Evolutionary conservation across 176 grass and related monocot species (phyloP), one percentile per base, ranked within the genome.

Genomic region (Phoenix dactylifera): DNA sequence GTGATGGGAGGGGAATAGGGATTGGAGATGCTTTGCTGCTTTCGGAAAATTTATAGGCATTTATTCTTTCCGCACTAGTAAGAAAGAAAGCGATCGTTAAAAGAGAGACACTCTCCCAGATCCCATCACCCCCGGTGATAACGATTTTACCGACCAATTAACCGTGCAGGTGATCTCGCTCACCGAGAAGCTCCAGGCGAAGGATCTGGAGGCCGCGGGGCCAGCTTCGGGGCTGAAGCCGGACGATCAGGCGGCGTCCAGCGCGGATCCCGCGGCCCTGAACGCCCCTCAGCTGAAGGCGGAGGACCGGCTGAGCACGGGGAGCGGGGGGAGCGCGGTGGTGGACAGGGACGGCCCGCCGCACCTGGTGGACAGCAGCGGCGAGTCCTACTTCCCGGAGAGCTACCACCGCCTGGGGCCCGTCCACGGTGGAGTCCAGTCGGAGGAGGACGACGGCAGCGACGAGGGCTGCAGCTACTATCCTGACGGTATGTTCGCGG

Each of bases 401-500:
- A 66, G 72, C 58, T 79, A 86, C 69, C 69, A 59, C 53, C 63
- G 66, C 68, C 24, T 78, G 63, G 77, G 65, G 0, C 63, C 82
- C 24, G 39, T 83, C 16, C 35, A 76, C 10, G 85, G 75, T 19
- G 71, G 49, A 15, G 68, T 84, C 35, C 81, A 75, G 19, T 79
- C 76, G 0, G 44, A 63, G 75, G 78, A 79, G 50, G 90, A 87
- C 1, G 93, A 92, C 17, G 70, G 78, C 66, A 90, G 86, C 24
- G 75, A 90, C 6, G 86, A 82, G 67, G 86, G 91, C 15, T 87
- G 86, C 57, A 90, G 68, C 58, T 90, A 86, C 28, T 80, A 86
- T 16, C 29, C 73, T 0, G 77, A 90, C 17, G 26, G 24, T 26
- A 23, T 72, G n/a, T 55, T 72, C 57, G 7, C 50, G 15, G 35